These are phyloP conservation scores for Zymoseptoria brevis DNA, from an alignment of 2,329 filamentous ascomycete genomes.

Conservation along the genomic window DNA sequence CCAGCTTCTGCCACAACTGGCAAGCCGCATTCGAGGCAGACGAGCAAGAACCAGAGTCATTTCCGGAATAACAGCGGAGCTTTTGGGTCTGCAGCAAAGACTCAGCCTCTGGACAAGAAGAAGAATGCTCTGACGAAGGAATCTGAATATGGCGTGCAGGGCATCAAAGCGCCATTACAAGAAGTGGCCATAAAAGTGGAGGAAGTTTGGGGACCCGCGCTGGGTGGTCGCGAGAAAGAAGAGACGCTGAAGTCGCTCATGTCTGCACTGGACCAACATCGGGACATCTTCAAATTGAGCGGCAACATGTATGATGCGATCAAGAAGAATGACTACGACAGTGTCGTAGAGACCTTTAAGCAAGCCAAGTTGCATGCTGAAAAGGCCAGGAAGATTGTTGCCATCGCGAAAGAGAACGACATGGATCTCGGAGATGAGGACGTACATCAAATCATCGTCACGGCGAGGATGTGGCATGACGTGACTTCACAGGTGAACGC, in stretches of 20 bases:
- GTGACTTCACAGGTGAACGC: conserved; percentile 76
- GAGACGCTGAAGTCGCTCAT: conserved; percentile 74
- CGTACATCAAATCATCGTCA: conserved; percentile 77
- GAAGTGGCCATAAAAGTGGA: conserved; percentile 92
- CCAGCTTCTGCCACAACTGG: conserved; percentile 4
- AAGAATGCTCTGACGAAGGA: conserved; percentile 91
- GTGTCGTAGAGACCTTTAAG: conserved; percentile 76
- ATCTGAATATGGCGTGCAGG: conserved; percentile 80
- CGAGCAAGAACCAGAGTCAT: conserved; percentile 52
- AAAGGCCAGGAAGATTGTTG: conserved; percentile 63
- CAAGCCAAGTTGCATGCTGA: conserved; percentile 75
- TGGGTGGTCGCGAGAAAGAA: conserved; percentile 86
- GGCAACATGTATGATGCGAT: conserved; percentile 73
- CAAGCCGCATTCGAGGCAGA: conserved; percentile 55
- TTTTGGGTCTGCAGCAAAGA: conserved; percentile 32
- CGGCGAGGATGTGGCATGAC: conserved; percentile 90
- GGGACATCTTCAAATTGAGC: conserved; percentile 73
- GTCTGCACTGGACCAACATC: conserved; percentile 67
- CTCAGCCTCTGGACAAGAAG: conserved; percentile 48
- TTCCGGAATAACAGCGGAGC: conserved; percentile 31
- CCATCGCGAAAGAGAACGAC: conserved; percentile 42
- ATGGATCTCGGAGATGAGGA: conserved; percentile 65
- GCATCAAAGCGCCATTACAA: conserved; percentile 78
- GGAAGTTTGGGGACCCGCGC: conserved; percentile 91
- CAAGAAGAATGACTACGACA: conserved; percentile 83